Evolutionary conservation across 805 yeast species (phyloP).

Genomic region (Candida vaughaniae): DNA sequence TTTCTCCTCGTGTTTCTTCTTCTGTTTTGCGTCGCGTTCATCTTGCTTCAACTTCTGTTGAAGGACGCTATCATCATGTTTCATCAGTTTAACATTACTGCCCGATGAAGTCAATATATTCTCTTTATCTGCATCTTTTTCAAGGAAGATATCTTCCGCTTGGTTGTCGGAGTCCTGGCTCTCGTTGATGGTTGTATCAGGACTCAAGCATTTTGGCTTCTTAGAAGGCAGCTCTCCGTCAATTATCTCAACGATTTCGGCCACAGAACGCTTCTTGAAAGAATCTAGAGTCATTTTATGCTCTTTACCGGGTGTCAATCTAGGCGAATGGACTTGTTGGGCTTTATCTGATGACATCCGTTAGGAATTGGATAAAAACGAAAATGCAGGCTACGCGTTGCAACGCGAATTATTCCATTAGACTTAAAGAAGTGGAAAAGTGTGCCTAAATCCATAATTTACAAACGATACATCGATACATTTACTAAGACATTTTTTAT

Average conservation of each 20-base stretch:
- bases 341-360: too few relatives aligned
- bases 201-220: conserved; percentile 6
- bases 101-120: background rate
- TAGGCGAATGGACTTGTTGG: conserved; percentile 5
- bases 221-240: conserved; percentile 6
- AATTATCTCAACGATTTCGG: background rate
- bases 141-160: background rate
- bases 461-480: too few relatives aligned
- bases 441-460: too few relatives aligned
- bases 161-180: conserved; percentile 1
- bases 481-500: too few relatives aligned
- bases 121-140: background rate
- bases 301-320: conserved; percentile 7
- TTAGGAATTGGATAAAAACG: too few relatives aligned
- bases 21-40: background rate
- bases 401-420: too few relatives aligned
- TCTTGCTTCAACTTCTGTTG: background rate
- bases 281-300: conserved; percentile 1
- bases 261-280: conserved; percentile 5
- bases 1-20: conserved; percentile 7
- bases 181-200: conserved; percentile 4
- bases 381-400: too few relatives aligned
- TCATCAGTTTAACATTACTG: too few relatives aligned
- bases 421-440: too few relatives aligned
- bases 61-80: background rate